Percentiles rank a stretch among this genome's conserved stretches.
phyloP scores from a whole-genome alignment of 2,329 filamentous ascomycete genomes.

The Arthrinium phaeospermum region DNA sequence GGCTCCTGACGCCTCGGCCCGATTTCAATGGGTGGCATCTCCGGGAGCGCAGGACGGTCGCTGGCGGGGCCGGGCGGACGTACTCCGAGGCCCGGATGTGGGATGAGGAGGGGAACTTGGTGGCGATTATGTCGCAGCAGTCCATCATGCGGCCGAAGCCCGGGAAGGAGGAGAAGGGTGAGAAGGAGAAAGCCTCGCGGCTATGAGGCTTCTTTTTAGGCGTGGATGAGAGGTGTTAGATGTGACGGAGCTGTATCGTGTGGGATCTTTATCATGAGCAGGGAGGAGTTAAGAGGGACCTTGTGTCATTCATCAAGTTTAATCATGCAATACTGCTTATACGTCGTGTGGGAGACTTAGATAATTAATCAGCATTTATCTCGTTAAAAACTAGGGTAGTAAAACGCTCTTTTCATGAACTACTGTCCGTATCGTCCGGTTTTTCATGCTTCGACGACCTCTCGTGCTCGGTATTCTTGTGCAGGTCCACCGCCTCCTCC shows the following conservation, averaged over 20 bases:
- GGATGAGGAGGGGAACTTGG: conserved; percentile 48
- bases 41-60: conserved; percentile 45
- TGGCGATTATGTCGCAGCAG: conserved; percentile 57
- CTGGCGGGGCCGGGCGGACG: conserved; percentile 47
- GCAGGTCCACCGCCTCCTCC: conserved; percentile 1
- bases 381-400: neutral
- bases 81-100: conserved; percentile 52
- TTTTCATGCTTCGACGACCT: neutral
- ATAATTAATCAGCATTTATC: neutral
- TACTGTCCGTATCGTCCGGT: neutral
- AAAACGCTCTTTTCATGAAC: neutral
- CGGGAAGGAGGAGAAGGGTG: neutral
- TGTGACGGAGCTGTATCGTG: no score
- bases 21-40: conserved; percentile 50
- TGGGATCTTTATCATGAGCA: neutral
- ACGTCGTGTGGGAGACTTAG: neutral
- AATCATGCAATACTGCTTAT: no score
- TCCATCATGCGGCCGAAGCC: conserved; percentile 39
- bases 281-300: neutral
- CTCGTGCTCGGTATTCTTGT: neutral
- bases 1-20: conserved; percentile 46
- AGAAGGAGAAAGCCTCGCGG: neutral
- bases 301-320: no score
- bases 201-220: neutral
- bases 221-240: neutral